Evolutionary conservation across 208 protist species (phyloP).

Genomic region (Wallacemonas rigidus): DNA sequence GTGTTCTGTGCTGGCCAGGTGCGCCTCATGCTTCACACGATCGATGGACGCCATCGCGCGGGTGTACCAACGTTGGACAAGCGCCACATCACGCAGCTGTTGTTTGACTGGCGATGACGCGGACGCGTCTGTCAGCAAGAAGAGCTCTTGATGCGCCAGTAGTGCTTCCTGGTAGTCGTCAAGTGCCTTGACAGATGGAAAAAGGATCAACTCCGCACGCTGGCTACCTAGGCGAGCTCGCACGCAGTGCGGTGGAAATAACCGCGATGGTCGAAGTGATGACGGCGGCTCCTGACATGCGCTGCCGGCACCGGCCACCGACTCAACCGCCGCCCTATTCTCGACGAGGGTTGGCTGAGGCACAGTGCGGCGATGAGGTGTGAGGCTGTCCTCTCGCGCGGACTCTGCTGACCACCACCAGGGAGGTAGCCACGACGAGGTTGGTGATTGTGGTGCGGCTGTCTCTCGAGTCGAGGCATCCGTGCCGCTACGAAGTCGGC

Average conservation of each 20-base stretch:
- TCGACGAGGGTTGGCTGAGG: too few relatives aligned
- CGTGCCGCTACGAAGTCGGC: neutral
- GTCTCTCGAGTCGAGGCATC: neutral
- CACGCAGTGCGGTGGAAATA: too few relatives aligned
- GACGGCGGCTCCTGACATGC: too few relatives aligned
- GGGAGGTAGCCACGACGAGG: conserved; percentile 8
- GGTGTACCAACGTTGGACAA: neutral
- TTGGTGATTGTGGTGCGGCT: conserved; percentile 1
- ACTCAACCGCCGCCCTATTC: too few relatives aligned
- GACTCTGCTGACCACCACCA: neutral
- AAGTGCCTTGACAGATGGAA: conserved; percentile 22
- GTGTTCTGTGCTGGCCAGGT: neutral
- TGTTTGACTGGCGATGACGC: conserved; percentile 2
- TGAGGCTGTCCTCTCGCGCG: neutral
- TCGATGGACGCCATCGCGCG: neutral
- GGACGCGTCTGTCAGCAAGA: conserved; percentile 1
- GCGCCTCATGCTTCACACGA: neutral
- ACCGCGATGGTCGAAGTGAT: too few relatives aligned
- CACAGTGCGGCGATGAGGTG: too few relatives aligned
- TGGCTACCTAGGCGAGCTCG: too few relatives aligned
- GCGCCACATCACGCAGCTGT: neutral
- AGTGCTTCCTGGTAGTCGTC: conserved; percentile 29
- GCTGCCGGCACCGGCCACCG: too few relatives aligned
- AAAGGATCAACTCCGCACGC: neutral
- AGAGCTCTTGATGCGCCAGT: conserved; percentile 24